These are phyloP conservation scores for Ophiocordyceps camponoti-rufipedis DNA, from an alignment of 2,329 filamentous ascomycete species.

Conservation along the genomic window DNA sequence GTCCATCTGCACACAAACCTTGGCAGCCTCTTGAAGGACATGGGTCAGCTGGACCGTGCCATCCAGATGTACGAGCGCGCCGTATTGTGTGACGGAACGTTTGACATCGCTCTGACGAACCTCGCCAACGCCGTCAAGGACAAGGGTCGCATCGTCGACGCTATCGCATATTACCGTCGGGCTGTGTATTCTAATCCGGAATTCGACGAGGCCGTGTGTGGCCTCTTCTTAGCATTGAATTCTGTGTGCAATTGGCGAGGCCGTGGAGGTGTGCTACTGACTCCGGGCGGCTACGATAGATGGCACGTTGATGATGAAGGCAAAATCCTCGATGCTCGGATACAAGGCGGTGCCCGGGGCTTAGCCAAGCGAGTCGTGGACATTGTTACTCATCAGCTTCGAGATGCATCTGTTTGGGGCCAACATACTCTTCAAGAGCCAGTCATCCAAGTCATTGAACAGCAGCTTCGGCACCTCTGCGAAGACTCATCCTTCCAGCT, in stretches of 20 bases:
- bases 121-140: conserved; percentile 96
- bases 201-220: conserved; percentile 93
- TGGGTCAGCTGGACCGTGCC: conserved; percentile 77
- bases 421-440: conserved; percentile 44
- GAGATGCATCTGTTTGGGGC: conserved; percentile 77
- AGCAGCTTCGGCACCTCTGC: conserved; percentile 25
- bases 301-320: conserved; percentile 86
- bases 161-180: conserved; percentile 78
- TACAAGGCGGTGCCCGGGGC: conserved; percentile 45
- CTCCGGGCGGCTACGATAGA: conserved; percentile 56
- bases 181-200: conserved; percentile 85
- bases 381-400: conserved; percentile 76
- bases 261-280: conserved; percentile 67
- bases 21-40: conserved; percentile 87
- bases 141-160: conserved; percentile 78
- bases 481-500: conserved; percentile 17
- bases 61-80: conserved; percentile 97
- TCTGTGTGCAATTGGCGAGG: conserved; percentile 92
- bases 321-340: conserved; percentile 58
- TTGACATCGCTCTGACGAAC: conserved; percentile 93
- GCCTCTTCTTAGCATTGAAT: conserved; percentile 83
- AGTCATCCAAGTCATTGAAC: conserved; percentile 29
- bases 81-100: conserved; percentile 78
- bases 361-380: conserved; percentile 82
- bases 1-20: conserved; percentile 95